Percentiles rank a stretch among this genome's conserved stretches.
Evolutionary conservation across 2,329 filamentous ascomycete species (phyloP).

Genomic region (Leptographium lundbergii): DNA sequence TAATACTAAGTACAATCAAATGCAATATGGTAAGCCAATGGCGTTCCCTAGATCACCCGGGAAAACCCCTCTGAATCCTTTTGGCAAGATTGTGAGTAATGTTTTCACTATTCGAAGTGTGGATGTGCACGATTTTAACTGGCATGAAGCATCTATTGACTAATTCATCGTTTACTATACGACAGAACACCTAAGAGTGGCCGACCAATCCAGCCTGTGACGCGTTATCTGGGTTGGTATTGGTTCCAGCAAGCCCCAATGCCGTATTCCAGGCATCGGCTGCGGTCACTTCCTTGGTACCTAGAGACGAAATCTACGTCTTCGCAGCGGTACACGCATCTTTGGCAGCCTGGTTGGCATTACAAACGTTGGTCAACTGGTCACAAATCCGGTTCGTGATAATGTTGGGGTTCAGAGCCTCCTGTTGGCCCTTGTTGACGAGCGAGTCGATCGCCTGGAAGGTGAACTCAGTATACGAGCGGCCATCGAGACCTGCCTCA

Average conservation of each 20-base stretch:
- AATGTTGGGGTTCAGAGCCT: slow-evolving; percentile 60
- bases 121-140: too few species aligned
- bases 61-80: too few species aligned
- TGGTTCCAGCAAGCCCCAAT: slow-evolving; percentile 25
- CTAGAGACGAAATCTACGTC: slow-evolving; percentile 21
- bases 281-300: slow-evolving; percentile 22
- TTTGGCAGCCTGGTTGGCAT: slow-evolving; percentile 46
- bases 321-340: slow-evolving; percentile 39
- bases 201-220: slow-evolving; percentile 23
- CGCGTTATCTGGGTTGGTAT: slow-evolving; percentile 27
- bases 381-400: slow-evolving; percentile 63
- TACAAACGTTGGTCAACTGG: slow-evolving; percentile 54
- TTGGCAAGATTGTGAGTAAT: too few species aligned
- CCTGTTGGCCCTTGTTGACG: slow-evolving; percentile 49
- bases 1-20: slow-evolving; percentile 9
- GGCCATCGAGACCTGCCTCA: slow-evolving; percentile 44
- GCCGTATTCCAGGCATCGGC: slow-evolving; percentile 27
- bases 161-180: too few species aligned
- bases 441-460: slow-evolving; percentile 54
- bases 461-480: slow-evolving; percentile 46
- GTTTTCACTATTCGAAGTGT: too few species aligned
- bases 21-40: slow-evolving; percentile 5
- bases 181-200: slow-evolving; percentile 14
- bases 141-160: too few species aligned
- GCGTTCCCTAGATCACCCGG: too few species aligned